Evolutionary conservation across 495 filamentous ascomycete genomes (phyloP), one percentile per base, ranked within the genome.

Genomic region (Glutinoglossum americanum): DNA sequence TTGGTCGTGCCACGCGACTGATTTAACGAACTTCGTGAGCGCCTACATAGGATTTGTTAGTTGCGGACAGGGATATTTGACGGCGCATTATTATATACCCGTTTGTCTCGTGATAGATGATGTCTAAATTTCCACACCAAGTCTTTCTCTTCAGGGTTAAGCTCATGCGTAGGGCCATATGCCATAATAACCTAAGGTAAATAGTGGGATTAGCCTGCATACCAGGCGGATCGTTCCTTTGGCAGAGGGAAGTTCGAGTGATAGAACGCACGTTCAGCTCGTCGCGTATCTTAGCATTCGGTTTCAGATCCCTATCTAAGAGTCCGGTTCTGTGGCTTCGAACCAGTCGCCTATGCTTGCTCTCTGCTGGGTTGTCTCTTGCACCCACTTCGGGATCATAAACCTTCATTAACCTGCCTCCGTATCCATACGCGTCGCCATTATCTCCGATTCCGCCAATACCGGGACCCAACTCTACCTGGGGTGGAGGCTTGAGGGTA

Each of bases 11-110:
- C 92, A 99, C 56, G 87, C 84, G 37, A 95, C 90, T 1, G 87
- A 93, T 68, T 97, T 97, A 63, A 96, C 87, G 61, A 99, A 94
- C 64, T 99, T 99, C 25, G 92, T 96, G 41, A 97, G 72, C 1
- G 90, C 92, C 60, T 63, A 56, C 53, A 59, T 27, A 57, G 17
- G n/a, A 23, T 25, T 23, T 23, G 13, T 33, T 47, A 51, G 27
- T 6, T 59, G 25, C 26, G 51, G 21, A 10, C 51, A 3, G 17
- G 11, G 21, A 8, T 26, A 19, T 37, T n/a, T 15, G 8, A 19
- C 28, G 25, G 57, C 21, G 39, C 5, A 11, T 45, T n/a, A 39
- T n/a, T 28, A 59, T 19, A 15, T 54, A 63, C 63, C 60, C 86
- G 77, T 69, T 97, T 97, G 63, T 99, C 89, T 39, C 88, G 77